A percentile compares a stretch with the other conserved stretches of the same genome.
Conservation (phyloP, 768 basidiomycete species). For the Terana coerulea region DNA sequence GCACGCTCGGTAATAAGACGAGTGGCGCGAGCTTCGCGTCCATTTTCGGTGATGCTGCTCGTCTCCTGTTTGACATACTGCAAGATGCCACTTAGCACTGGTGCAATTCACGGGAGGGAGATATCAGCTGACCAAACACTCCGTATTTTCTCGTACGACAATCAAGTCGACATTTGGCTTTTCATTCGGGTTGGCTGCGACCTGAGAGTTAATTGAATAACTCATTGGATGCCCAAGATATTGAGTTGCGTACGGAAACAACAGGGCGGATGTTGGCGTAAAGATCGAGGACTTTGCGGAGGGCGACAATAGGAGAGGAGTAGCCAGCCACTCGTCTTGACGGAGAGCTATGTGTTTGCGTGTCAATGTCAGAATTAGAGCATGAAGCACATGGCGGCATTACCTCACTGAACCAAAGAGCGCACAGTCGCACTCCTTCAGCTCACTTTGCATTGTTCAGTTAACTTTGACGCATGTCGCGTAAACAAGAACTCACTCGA, state of each 20-base stretch:
- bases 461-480: background rate
- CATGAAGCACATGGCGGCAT: slow-evolving; percentile 12
- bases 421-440: slow-evolving; percentile 84
- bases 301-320: slow-evolving; percentile 94
- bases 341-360: slow-evolving; percentile 76
- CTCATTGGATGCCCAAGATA: too few relatives aligned
- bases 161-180: slow-evolving; percentile 79
- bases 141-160: slow-evolving; percentile 97
- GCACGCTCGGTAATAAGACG: slow-evolving; percentile 93
- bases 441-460: slow-evolving; percentile 35
- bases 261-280: slow-evolving; percentile 98
- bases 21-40: slow-evolving; percentile 85
- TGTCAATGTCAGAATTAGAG: background rate
- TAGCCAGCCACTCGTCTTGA: slow-evolving; percentile 91
- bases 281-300: slow-evolving; percentile 92
- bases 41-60: slow-evolving; percentile 56
- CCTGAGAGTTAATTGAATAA: slow-evolving; percentile 41
- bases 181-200: slow-evolving; percentile 57
- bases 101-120: too few relatives aligned
- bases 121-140: slow-evolving; percentile 73
- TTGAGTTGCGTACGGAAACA: slow-evolving; percentile 61
- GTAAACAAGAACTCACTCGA: slow-evolving; percentile 47
- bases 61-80: slow-evolving; percentile 96
- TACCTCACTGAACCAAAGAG: slow-evolving; percentile 96
- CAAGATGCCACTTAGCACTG: background rate